Percentiles rank a stretch among this genome's conserved stretches.
Evolutionary conservation across 805 yeast species (phyloP).

Genomic region (Kodamaea leandrae): DNA sequence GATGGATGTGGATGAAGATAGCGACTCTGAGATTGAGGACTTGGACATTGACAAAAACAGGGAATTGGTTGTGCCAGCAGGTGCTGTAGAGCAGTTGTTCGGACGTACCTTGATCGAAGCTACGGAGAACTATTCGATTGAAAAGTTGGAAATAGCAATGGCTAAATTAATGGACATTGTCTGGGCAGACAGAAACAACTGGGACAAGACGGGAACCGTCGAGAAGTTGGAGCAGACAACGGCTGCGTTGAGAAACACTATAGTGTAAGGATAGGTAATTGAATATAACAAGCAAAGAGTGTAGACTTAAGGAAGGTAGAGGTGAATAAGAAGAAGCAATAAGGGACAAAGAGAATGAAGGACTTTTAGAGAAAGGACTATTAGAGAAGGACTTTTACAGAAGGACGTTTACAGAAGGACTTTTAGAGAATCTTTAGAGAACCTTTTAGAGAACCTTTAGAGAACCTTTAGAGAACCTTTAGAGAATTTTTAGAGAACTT

Average conservation of each 20-base stretch:
- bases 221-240: constrained; percentile 25
- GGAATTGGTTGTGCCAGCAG: constrained; percentile 33
- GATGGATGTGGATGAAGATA: constrained; percentile 5
- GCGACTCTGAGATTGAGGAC: constrained; percentile 37
- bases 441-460: too few relatives aligned
- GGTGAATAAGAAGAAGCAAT: too few relatives aligned
- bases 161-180: constrained; percentile 68
- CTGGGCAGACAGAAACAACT: constrained; percentile 60
- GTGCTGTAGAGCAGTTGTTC: constrained; percentile 23
- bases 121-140: constrained; percentile 37
- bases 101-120: constrained; percentile 22
- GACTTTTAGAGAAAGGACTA: too few relatives aligned
- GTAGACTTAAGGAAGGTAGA: too few relatives aligned
- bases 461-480: too few relatives aligned
- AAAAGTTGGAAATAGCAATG: constrained; percentile 43
- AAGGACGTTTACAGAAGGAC: not conserved
- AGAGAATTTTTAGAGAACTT: too few relatives aligned
- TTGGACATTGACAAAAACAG: constrained; percentile 53
- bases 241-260: constrained; percentile 5
- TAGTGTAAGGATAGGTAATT: not conserved
- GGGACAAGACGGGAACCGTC: constrained; percentile 44
- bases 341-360: too few relatives aligned
- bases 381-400: not conserved
- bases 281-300: not conserved
- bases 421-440: too few relatives aligned